phyloP scores from a whole-genome alignment of 108 stramenopile species.

The Nitzschia sp. region DNA sequence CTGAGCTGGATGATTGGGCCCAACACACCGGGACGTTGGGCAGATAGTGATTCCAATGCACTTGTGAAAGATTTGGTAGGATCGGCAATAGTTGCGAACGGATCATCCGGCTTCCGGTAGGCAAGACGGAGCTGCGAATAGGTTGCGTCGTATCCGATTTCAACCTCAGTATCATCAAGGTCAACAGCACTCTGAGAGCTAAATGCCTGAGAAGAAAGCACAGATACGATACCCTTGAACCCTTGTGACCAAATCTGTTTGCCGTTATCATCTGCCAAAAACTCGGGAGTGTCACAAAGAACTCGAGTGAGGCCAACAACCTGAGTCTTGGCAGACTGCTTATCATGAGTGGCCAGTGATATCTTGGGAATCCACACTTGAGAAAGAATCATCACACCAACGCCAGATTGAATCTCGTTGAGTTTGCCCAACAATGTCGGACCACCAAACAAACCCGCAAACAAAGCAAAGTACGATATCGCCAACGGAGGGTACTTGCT shows the following conservation, averaged over 20 bases:
- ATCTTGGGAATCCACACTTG: constrained; percentile 76
- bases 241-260: constrained; percentile 54
- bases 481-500: constrained; percentile 46
- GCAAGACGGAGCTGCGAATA: constrained; percentile 76
- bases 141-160: constrained; percentile 69
- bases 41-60: constrained; percentile 44
- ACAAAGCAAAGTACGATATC: constrained; percentile 64
- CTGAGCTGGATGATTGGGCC: constrained; percentile 63
- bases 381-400: constrained; percentile 54
- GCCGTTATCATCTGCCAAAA: constrained; percentile 51
- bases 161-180: constrained; percentile 48
- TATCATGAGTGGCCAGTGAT: constrained; percentile 41
- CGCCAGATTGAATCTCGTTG: constrained; percentile 59
- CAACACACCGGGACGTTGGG: constrained; percentile 56
- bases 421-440: constrained; percentile 46
- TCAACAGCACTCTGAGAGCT: constrained; percentile 23
- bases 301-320: constrained; percentile 70
- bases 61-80: constrained; percentile 47
- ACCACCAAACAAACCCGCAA: constrained; percentile 68
- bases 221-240: constrained; percentile 40
- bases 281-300: constrained; percentile 63
- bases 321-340: constrained; percentile 68
- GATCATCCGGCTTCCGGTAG: constrained; percentile 55
- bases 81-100: constrained; percentile 67
- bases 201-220: constrained; percentile 56